Evolutionary conservation across 495 filamentous ascomycete species (phyloP).

Genomic region (Trichodelitschia bisporula): DNA sequence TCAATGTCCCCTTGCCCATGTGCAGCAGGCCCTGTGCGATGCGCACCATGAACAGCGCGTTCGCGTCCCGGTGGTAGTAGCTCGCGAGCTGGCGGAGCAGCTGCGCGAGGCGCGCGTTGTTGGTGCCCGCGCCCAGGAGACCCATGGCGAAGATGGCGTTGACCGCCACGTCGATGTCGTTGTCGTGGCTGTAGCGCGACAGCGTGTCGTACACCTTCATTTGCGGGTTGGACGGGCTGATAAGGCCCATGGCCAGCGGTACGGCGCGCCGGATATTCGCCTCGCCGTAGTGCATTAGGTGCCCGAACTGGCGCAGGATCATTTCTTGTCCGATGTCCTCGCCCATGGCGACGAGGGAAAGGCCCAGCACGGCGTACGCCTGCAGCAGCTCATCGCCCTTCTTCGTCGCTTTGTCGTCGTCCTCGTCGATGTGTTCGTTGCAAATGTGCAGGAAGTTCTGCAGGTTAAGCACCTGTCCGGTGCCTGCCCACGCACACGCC

Average conservation of each 20-base stretch:
- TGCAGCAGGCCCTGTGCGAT: slow-evolving; percentile 94
- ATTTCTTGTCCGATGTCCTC: slow-evolving; percentile 98
- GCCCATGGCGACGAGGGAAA: slow-evolving; percentile 90
- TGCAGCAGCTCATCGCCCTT: slow-evolving; percentile 86
- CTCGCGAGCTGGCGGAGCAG: slow-evolving; percentile 82
- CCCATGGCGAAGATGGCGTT: slow-evolving; percentile 99
- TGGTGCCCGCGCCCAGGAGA: slow-evolving; percentile 85
- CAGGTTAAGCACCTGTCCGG: slow-evolving; percentile 84
- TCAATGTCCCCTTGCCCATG: slow-evolving; percentile 97
- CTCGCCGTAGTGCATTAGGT: slow-evolving; percentile 98
- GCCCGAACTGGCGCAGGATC: slow-evolving; percentile 90
- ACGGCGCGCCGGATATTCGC: slow-evolving; percentile 91
- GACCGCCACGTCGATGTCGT: slow-evolving; percentile 93
- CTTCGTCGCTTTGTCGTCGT: slow-evolving; percentile 50
- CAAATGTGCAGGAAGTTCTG: slow-evolving; percentile 93
- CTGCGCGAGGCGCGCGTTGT: slow-evolving; percentile 91
- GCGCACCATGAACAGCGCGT: slow-evolving; percentile 94
- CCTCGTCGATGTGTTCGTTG: slow-evolving; percentile 85
- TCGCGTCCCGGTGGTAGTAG: slow-evolving; percentile 93
- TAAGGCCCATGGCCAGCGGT: slow-evolving; percentile 87
- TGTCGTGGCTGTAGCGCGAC: slow-evolving; percentile 96
- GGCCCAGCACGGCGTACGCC: slow-evolving; percentile 82
- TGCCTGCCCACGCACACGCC: slow-evolving; percentile 93
- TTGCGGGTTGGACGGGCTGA: slow-evolving; percentile 92
- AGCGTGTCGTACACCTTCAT: slow-evolving; percentile 99